These are phyloP conservation scores for Exophiala phaeomuriformis DNA, from an alignment of 2,329 filamentous ascomycete genomes.

Conservation along the genomic window DNA sequence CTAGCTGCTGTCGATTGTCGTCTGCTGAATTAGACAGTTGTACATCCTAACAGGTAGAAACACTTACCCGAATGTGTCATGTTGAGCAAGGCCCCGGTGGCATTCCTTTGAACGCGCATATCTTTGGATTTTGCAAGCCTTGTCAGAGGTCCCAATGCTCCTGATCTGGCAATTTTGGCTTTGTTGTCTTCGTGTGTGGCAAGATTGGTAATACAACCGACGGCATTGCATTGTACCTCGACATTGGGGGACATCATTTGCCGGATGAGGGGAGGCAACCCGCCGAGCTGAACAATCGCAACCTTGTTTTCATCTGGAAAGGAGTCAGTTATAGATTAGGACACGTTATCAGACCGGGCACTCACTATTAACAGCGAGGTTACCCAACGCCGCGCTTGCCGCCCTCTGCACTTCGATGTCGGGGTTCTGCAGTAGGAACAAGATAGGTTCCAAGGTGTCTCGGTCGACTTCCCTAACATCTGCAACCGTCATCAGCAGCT, in stretches of 20 bases:
- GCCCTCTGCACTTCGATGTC: conserved; percentile 97
- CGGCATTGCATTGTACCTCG: conserved; percentile 97
- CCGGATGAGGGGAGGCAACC: conserved; percentile 81
- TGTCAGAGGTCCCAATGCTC: conserved; percentile 83
- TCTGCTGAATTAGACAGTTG: conserved; percentile 46
- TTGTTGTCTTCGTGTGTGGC: conserved; percentile 99
- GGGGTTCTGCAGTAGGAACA: conserved; percentile 86
- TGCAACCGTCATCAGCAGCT: conserved; percentile 37
- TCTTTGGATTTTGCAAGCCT: conserved; percentile 93
- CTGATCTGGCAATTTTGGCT: conserved; percentile 93
- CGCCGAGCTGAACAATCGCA: conserved; percentile 84
- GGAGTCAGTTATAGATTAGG: conserved; percentile 38
- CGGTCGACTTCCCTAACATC: conserved; percentile 95
- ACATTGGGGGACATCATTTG: conserved; percentile 99
- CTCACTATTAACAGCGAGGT: conserved; percentile 93
- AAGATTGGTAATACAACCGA: conserved; percentile 96
- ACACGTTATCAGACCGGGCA: conserved; percentile 11
- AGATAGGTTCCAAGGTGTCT: conserved; percentile 89
- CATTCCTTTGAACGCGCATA: conserved; percentile 96
- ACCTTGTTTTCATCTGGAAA: conserved; percentile 92
- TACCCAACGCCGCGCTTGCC: conserved; percentile 90
- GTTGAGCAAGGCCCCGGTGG: conserved; percentile 89
- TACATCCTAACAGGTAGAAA: background rate
- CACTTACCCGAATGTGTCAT: conserved; percentile 94
- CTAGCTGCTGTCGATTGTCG: conserved; percentile 94